These are phyloP conservation scores for Tilletia caries DNA, from an alignment of 1,284 basidiomycete species.

Conservation along the genomic window DNA sequence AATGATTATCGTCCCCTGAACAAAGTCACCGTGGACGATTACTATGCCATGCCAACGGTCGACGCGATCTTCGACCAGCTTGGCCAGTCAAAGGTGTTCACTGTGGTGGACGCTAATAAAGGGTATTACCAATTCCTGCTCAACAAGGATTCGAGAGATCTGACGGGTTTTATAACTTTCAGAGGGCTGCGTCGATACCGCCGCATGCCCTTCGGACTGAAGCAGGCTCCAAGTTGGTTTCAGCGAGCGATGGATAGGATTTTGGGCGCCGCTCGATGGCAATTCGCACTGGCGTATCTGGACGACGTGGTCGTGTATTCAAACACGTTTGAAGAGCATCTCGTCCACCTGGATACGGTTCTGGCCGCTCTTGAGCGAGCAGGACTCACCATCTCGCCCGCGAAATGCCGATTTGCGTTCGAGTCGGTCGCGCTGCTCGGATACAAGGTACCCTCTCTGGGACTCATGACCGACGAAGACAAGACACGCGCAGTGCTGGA, in stretches of 20 bases:
- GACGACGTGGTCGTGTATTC: conserved; percentile 9
- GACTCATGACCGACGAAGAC: neutral
- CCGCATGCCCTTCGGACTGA: conserved; percentile 10
- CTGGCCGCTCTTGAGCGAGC: neutral
- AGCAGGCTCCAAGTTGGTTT: conserved; percentile 5
- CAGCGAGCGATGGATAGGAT: conserved; percentile 9
- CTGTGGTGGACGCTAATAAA: neutral
- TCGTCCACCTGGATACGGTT: neutral
- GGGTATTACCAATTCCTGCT: conserved; percentile 7
- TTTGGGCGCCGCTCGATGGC: neutral
- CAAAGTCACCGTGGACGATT: neutral
- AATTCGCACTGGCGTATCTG: neutral
- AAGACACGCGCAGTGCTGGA: neutral
- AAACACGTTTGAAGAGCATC: neutral
- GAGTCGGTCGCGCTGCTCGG: neutral
- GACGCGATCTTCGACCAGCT: neutral
- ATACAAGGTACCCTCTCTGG: neutral
- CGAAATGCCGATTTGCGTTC: neutral
- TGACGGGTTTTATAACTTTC: neutral
- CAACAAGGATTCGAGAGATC: neutral
- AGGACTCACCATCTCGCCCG: neutral
- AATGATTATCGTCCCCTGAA: neutral
- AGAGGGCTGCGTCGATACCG: neutral
- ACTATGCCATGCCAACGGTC: neutral
- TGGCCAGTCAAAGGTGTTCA: neutral